Conservation (phyloP, 352 stramenopile species). For the Aphanomyces stellatus region DNA sequence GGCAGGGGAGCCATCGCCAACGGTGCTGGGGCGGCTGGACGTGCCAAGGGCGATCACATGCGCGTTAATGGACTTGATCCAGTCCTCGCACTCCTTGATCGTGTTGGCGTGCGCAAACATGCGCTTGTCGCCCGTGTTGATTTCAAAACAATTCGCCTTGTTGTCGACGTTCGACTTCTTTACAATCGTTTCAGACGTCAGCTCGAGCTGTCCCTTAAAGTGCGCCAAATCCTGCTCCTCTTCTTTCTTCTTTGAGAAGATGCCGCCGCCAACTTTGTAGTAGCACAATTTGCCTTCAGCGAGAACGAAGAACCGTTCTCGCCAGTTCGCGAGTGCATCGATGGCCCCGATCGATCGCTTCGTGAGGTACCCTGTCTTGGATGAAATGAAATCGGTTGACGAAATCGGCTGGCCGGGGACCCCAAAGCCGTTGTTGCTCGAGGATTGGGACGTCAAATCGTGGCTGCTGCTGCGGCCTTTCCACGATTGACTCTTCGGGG, state of each 20-base stretch:
- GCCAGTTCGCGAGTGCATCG: conserved; percentile 84
- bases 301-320: conserved; percentile 82
- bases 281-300: conserved; percentile 77
- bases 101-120: conserved; percentile 82
- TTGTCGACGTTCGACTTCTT: conserved; percentile 80
- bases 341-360: conserved; percentile 83
- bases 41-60: conserved; percentile 67
- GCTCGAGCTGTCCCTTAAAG: conserved; percentile 71
- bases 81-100: conserved; percentile 77
- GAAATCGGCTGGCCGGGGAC: not conserved
- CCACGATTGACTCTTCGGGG: conserved; percentile 17
- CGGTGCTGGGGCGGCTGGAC: conserved; percentile 33
- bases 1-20: not conserved
- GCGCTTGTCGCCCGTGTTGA: conserved; percentile 70
- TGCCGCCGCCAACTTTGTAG: conserved; percentile 79
- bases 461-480: conserved; percentile 18
- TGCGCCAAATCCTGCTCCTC: conserved; percentile 58
- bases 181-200: conserved; percentile 71
- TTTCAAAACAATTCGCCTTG: conserved; percentile 82
- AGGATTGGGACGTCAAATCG: conserved; percentile 1
- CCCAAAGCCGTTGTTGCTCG: not conserved
- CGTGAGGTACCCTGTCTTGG: conserved; percentile 78
- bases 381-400: conserved; percentile 48
- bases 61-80: conserved; percentile 74
- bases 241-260: conserved; percentile 80